phyloP scores from a whole-genome alignment of 164 flowering plant genomes.

The Nymphaea colorata region DNA sequence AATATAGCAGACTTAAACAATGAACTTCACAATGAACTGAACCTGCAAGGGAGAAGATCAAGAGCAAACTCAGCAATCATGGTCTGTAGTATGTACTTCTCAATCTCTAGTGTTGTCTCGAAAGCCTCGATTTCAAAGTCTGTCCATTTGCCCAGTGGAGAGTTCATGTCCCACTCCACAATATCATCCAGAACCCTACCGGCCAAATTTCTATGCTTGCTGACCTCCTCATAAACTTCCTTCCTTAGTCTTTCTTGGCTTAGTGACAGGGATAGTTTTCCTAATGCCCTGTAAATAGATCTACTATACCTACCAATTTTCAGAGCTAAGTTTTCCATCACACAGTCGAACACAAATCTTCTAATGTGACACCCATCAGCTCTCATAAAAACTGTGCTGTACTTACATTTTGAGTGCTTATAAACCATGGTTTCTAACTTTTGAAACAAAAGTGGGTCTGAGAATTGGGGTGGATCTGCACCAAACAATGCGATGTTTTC shows the following conservation, averaged over 20 bases:
- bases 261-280: slow-evolving; percentile 21
- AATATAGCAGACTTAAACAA: not conserved
- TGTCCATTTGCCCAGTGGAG: slow-evolving; percentile 54
- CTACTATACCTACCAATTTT: slow-evolving; percentile 21
- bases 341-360: slow-evolving; percentile 51
- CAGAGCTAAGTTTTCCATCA: slow-evolving; percentile 44
- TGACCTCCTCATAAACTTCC: slow-evolving; percentile 35
- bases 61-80: slow-evolving; percentile 51
- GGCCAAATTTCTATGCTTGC: slow-evolving; percentile 33
- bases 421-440: slow-evolving; percentile 25
- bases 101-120: slow-evolving; percentile 37
- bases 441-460: slow-evolving; percentile 28
- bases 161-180: slow-evolving; percentile 64
- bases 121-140: slow-evolving; percentile 50
- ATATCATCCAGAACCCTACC: slow-evolving; percentile 50
- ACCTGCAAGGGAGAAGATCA: slow-evolving; percentile 26
- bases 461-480: slow-evolving; percentile 12
- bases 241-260: slow-evolving; percentile 17
- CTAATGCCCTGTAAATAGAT: slow-evolving; percentile 30
- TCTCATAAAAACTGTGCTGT: not conserved
- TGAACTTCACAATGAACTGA: not conserved
- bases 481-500: slow-evolving; percentile 13
- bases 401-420: not conserved
- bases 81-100: slow-evolving; percentile 24
- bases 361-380: slow-evolving; percentile 17